phyloP scores from a whole-genome alignment of 1,139 yeast genomes.

The Pichia sp. region DNA sequence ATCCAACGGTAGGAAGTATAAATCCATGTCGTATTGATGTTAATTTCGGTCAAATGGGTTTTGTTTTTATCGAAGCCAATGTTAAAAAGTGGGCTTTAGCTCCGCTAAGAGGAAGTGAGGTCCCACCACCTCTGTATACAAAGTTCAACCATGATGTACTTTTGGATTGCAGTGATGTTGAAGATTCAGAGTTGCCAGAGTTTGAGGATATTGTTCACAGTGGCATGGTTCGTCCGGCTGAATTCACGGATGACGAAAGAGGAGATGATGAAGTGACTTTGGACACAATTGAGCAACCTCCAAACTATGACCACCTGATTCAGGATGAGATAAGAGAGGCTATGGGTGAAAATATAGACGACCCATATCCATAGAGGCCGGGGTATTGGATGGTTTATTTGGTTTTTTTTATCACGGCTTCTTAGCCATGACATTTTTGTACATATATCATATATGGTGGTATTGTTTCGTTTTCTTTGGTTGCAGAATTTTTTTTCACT shows the following conservation, averaged over 20 bases:
- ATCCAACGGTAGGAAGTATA: conserved; percentile 51
- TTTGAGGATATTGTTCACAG: conserved; percentile 32
- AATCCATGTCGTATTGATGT: conserved; percentile 51
- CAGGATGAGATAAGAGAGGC: conserved; percentile 21
- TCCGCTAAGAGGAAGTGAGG: conserved; percentile 55
- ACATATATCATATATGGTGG: too few relatives aligned
- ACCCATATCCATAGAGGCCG: neutral
- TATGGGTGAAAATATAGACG: conserved; percentile 15
- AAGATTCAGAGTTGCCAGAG: conserved; percentile 54
- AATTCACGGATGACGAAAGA: conserved; percentile 25
- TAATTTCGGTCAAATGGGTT: conserved; percentile 55
- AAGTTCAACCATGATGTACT: conserved; percentile 52
- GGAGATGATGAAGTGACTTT: conserved; percentile 22
- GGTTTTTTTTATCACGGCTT: neutral
- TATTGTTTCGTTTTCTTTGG: too few relatives aligned
- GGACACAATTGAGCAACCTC: conserved; percentile 16
- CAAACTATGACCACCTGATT: conserved; percentile 19
- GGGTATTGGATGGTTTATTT: neutral
- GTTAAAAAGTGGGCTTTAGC: conserved; percentile 66
- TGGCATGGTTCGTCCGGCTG: conserved; percentile 21
- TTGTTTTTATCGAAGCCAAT: conserved; percentile 55
- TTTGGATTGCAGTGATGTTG: conserved; percentile 51
- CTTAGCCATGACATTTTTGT: too few relatives aligned
- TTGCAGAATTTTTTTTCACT: too few relatives aligned
- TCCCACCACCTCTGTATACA: conserved; percentile 59